These are phyloP conservation scores for Apiotrichum sp. DNA, from an alignment of 1,284 basidiomycete species.

Conservation along the genomic window DNA sequence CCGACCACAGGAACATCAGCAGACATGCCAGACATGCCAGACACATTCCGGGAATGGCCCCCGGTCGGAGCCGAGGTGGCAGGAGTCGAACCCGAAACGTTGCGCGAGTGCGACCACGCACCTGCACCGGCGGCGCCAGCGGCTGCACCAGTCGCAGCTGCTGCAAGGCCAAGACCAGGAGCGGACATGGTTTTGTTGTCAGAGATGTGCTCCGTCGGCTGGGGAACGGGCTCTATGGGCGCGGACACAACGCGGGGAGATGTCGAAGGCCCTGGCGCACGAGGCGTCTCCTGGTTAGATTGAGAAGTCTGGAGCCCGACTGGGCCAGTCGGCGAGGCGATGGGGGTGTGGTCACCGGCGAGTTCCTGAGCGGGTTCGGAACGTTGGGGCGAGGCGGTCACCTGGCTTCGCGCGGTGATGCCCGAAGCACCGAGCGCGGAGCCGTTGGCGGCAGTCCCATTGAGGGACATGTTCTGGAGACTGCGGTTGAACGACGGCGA, in stretches of 20 bases:
- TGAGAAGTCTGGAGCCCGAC: neutral
- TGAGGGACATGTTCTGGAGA: slow-evolving; percentile 10
- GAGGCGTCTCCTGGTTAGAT: neutral
- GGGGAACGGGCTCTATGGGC: neutral
- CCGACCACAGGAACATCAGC: neutral
- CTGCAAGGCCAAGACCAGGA: neutral
- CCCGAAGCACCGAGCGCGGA: neutral
- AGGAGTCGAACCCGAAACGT: neutral
- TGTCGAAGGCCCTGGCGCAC: neutral
- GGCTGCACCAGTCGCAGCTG: neutral
- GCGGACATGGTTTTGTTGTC: neutral
- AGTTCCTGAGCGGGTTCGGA: neutral
- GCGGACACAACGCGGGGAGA: neutral
- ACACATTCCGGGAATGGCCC: neutral
- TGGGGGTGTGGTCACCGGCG: neutral
- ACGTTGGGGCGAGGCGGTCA: neutral
- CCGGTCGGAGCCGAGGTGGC: too few relatives aligned
- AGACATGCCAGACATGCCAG: neutral
- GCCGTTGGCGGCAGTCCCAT: slow-evolving; percentile 6
- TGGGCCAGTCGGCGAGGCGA: neutral
- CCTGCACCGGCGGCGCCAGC: neutral
- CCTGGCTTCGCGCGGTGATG: neutral
- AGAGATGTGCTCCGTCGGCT: neutral
- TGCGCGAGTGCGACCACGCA: neutral
- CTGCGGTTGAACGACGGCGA: slow-evolving; percentile 3